Evolutionary conservation across 1,139 yeast species (phyloP), one percentile per base, ranked within the genome.

Genomic region (Geotrichum australiense): DNA sequence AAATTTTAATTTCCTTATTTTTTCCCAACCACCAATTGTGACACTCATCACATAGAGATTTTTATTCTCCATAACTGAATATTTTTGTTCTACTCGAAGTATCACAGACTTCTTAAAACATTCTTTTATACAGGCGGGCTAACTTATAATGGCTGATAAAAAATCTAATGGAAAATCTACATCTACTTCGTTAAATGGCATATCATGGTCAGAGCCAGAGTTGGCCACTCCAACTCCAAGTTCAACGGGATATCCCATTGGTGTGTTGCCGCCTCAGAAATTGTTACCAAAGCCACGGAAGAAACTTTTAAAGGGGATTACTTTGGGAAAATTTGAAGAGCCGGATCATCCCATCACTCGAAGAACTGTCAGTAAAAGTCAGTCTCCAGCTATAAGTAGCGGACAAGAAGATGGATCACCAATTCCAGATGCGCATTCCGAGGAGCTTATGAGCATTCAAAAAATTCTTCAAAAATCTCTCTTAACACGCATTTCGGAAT

Each of bases 181-280:
- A n/a, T n/a, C n/a, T n/a, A n/a, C n/a, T n/a, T n/a, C n/a, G n/a
- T n/a, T n/a, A n/a, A n/a, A n/a, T n/a, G n/a, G 14, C 27, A 4
- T 14, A 11, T 11, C n/a, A n/a, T 66, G 80, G 64, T 58, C 64
- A 11, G 91, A 82, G 55, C 89, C 91, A 0, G 69, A 68, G 7
- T 59, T 71, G 0, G 68, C 65, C 18, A 76, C 79, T 0, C 57
- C 57, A 14, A n/a, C 35, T 5, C 74, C 80, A 2, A 64, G 68
- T 20, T 73, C 74, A 37, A 78, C 87, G 0, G 94, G 94, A 1
- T 66, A 73, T 30, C 80, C 89, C 2, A 59, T 83, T 39, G 86
- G 76, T 48, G 68, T 74, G 3, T 65, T 68, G 3, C 94, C 94
- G 5, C 73, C 74, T 6, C 56, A 66, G 0, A 77, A 72, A 50